A percentile compares a stretch with the other conserved stretches of the same genome.
Evolutionary conservation across 2,329 filamentous ascomycete genomes (phyloP).

Genomic region (Talaromyces funiculosus): DNA sequence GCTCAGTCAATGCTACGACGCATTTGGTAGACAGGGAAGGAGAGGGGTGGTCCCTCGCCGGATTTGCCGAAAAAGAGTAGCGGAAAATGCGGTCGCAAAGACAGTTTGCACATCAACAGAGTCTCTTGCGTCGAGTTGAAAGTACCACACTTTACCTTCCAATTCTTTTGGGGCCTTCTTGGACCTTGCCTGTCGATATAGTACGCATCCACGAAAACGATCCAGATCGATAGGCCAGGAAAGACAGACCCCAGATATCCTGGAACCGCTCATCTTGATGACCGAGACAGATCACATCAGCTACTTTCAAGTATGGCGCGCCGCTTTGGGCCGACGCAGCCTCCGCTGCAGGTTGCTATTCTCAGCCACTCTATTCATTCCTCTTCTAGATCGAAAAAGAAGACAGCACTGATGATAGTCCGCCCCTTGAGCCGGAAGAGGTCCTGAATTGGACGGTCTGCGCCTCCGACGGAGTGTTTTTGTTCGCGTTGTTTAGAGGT

Average conservation of each 20-base stretch:
- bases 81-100: not conserved
- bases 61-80: no score
- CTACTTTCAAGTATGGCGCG: not conserved
- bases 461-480: not conserved
- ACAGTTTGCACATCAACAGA: not conserved
- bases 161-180: no score
- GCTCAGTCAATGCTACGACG: not conserved
- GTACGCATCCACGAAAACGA: no score
- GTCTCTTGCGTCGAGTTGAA: not conserved
- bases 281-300: not conserved
- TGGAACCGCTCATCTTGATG: not conserved
- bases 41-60: not conserved
- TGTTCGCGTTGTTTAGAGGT: not conserved
- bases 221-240: no score
- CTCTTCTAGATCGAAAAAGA: no score
- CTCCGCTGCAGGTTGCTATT: not conserved
- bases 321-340: not conserved
- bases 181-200: no score
- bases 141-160: no score
- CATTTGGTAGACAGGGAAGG: not conserved
- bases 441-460: not conserved
- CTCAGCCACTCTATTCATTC: no score
- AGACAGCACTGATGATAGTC: not conserved
- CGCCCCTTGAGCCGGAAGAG: not conserved
- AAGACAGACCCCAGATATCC: not conserved